Conservation (phyloP, 352 stramenopile species). For the Lagenidium giganteum region DNA sequence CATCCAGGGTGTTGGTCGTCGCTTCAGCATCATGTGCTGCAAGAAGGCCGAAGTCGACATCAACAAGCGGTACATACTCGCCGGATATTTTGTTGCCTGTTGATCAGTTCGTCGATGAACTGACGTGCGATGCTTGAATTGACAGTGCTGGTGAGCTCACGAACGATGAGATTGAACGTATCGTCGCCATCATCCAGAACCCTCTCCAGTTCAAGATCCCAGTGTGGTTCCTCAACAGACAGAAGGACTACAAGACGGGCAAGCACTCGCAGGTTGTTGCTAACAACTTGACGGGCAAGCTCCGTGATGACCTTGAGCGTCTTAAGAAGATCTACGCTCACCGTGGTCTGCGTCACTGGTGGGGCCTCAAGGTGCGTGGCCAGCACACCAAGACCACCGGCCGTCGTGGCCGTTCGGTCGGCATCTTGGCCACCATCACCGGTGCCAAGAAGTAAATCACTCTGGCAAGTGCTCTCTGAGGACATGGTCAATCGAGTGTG, state of each 20-base stretch:
- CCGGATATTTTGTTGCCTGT: neutral
- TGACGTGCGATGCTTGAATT: neutral
- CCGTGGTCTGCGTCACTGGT: slow-evolving; percentile 99
- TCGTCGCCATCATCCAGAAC: slow-evolving; percentile 99
- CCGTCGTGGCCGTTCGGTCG: slow-evolving; percentile 85
- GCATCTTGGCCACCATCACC: slow-evolving; percentile 51
- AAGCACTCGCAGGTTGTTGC: slow-evolving; percentile 99
- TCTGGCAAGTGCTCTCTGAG: slow-evolving; percentile 20
- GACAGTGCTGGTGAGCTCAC: slow-evolving; percentile 94
- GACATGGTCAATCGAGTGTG: slow-evolving; percentile 25
- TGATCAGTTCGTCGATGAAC: no score
- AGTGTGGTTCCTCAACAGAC: slow-evolving; percentile 99
- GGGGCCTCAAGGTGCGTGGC: slow-evolving; percentile 98
- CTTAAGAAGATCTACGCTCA: slow-evolving; percentile 99
- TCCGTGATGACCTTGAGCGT: slow-evolving; percentile 98
- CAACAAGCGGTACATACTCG: slow-evolving; percentile 88
- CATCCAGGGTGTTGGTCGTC: slow-evolving; percentile 83
- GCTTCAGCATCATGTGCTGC: slow-evolving; percentile 94
- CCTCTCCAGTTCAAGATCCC: slow-evolving; percentile 99
- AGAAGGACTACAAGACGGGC: slow-evolving; percentile 99
- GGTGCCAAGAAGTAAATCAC: slow-evolving; percentile 71
- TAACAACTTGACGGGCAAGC: slow-evolving; percentile 98
- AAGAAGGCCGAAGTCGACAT: slow-evolving; percentile 99
- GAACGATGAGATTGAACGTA: slow-evolving; percentile 99
- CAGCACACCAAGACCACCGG: slow-evolving; percentile 99